Evolutionary conservation across 208 protist genomes (phyloP), one percentile per base, ranked within the genome.

Genomic region (Borovskyia barvae): DNA sequence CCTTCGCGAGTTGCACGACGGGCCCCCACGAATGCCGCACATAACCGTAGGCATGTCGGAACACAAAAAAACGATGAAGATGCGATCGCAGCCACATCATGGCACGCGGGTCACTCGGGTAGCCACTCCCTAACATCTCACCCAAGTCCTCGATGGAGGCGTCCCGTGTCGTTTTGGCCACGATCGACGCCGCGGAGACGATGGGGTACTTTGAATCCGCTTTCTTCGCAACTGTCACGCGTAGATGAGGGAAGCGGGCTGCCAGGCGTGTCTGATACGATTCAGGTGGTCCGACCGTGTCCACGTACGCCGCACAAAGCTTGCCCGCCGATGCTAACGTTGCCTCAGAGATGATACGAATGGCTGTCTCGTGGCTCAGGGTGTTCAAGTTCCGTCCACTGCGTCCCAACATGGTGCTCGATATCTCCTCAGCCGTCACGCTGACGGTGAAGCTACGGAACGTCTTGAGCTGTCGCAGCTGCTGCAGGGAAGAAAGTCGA

Each of bases 181-280:
- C 76, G 50, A 98, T 97, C 14, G 87, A 97, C 8, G 97, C 95
- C 5, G 90, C 97, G 7, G 81, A 85, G 17, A 97, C 93, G 30
- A 97, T 90, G 2, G 94, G 85, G 56, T 85, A 98, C 43, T 79
- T 82, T 22, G 71, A 65, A 58, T 98, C 97, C 9, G 97, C 97
- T 61, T 97, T 97, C 52, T 85, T 91, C 8, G 82, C 43, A 11
- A 95, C 86, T 17, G 83, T 86, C 30, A 95, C 80, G 39, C 86
- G 78, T 19, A 98, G 67, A 45, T 95, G 71, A 9, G 93, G 94
- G 50, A 97, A 97, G 28, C 85, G 69, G 15, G 75, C 71, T 7
- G 77, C 26, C 22, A 98, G 74, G 25, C 78, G 74, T 0, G 57
- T 40, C 58, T 89, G 72, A 63, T 97, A 98, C 32, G 80, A 77